Evolutionary conservation across 2,329 filamentous ascomycete species (phyloP).

Genomic region (Epicoccum nigrum): DNA sequence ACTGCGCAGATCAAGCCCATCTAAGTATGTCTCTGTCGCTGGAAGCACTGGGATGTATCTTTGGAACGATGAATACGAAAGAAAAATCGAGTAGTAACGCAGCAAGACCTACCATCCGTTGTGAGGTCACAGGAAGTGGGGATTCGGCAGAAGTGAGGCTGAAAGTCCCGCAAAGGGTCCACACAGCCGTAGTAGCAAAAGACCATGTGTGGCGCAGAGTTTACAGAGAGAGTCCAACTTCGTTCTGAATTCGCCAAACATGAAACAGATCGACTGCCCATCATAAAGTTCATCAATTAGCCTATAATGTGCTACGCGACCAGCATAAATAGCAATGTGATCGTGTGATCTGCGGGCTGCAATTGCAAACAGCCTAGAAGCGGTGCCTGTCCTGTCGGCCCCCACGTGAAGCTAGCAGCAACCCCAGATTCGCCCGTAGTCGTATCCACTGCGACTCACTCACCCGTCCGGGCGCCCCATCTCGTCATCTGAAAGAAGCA

Average conservation of each 20-base stretch:
- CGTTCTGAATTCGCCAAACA: neutral
- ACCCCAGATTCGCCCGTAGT: slow-evolving; percentile 6
- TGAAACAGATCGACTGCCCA: neutral
- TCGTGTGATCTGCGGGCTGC: slow-evolving; percentile 14
- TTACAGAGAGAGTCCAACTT: neutral
- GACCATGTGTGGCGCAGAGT: neutral
- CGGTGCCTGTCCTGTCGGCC: slow-evolving; percentile 8
- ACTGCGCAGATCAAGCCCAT: slow-evolving; percentile 71
- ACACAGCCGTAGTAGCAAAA: neutral
- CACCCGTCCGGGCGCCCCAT: slow-evolving; percentile 10
- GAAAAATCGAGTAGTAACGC: slow-evolving; percentile 14
- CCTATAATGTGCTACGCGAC: neutral
- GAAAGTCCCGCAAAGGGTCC: slow-evolving; percentile 1
- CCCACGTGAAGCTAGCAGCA: slow-evolving; percentile 17
- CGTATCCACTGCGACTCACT: slow-evolving; percentile 13
- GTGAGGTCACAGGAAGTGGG: slow-evolving; percentile 10
- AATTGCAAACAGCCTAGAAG: slow-evolving; percentile 5
- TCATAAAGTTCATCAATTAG: neutral
- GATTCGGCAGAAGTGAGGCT: neutral
- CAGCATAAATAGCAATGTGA: neutral
- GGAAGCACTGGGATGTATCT: slow-evolving; percentile 14
- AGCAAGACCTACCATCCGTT: slow-evolving; percentile 1
- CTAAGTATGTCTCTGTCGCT: slow-evolving; percentile 41
- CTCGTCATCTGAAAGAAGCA: slow-evolving; percentile 12
- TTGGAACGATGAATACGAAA: slow-evolving; percentile 11